A percentile compares a stretch with the other conserved stretches of the same genome.
Evolutionary conservation across 805 yeast genomes (phyloP).

Genomic region (Kazachstania taianensis): DNA sequence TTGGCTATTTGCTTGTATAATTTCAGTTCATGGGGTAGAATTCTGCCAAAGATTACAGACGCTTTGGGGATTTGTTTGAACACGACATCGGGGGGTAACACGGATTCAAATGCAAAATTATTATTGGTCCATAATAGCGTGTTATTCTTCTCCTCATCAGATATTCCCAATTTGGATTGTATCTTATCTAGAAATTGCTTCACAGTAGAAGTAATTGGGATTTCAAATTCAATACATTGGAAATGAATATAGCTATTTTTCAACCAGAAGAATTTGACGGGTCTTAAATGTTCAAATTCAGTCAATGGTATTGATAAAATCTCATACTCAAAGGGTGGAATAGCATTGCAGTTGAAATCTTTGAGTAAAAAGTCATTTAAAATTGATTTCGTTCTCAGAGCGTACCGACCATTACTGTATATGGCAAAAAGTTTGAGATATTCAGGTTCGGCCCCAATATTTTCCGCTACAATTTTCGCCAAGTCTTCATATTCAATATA

Average conservation of each 20-base stretch:
- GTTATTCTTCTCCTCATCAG: conserved; percentile 36
- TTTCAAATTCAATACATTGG: conserved; percentile 56
- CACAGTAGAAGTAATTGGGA: conserved; percentile 54
- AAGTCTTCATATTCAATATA: conserved; percentile 49
- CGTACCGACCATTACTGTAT: conserved; percentile 47
- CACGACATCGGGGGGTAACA: conserved; percentile 28
- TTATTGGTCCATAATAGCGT: conserved; percentile 47
- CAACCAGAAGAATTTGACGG: conserved; percentile 61
- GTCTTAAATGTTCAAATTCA: conserved; percentile 68
- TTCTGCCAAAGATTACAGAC: conserved; percentile 36
- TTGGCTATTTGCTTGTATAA: conserved; percentile 16
- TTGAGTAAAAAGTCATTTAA: conserved; percentile 31
- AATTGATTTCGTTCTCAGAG: conserved; percentile 30
- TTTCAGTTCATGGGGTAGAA: conserved; percentile 33
- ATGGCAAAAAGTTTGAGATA: conserved; percentile 58
- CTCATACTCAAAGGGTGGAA: conserved; percentile 62
- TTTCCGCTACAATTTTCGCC: conserved; percentile 48
- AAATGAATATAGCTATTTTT: conserved; percentile 61
- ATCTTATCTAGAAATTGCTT: conserved; percentile 45
- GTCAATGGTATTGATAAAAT: conserved; percentile 60
- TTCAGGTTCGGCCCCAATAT: conserved; percentile 45
- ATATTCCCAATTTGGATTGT: conserved; percentile 43
- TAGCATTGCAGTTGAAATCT: conserved; percentile 27
- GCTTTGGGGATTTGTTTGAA: conserved; percentile 33
- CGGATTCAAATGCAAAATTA: conserved; percentile 30